Percentiles rank a stretch among this genome's conserved stretches.
These are phyloP conservation scores for Carex pumila DNA, from an alignment of 176 grass and related monocot genomes.

Conservation along the genomic window DNA sequence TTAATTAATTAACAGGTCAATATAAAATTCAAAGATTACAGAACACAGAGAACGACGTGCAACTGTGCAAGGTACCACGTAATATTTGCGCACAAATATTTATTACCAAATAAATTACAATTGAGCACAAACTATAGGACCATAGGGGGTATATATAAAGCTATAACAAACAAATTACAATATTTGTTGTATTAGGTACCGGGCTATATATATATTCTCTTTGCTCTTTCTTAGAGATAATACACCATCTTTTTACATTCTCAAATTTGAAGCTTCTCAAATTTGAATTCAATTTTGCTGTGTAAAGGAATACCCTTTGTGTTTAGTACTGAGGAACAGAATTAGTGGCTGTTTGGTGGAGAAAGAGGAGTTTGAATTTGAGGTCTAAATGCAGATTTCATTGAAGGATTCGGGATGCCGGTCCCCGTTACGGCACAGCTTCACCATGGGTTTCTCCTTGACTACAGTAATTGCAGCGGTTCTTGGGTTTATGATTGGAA, in stretches of 20 bases:
- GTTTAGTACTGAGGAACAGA: neutral
- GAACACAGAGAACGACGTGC: neutral
- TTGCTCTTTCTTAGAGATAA: neutral
- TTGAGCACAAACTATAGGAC: neutral
- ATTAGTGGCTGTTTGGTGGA: neutral
- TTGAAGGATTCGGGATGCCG: neutral
- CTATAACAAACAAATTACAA: neutral
- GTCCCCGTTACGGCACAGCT: neutral
- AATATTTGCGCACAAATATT: neutral
- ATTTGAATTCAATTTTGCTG: neutral
- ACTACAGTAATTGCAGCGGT: constrained; percentile 16
- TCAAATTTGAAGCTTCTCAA: neutral
- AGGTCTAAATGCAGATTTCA: neutral
- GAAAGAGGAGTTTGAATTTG: neutral
- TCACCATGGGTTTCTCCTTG: neutral
- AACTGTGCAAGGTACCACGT: neutral
- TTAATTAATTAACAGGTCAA: neutral
- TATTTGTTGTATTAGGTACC: neutral
- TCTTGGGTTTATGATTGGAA: constrained; percentile 33
- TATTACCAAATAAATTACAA: neutral
- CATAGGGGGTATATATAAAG: neutral
- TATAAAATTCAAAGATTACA: neutral
- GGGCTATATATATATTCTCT: neutral
- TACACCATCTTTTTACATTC: neutral
- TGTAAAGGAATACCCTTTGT: neutral